Percentiles rank a stretch among this genome's conserved stretches.
Conservation (phyloP, 805 yeast genomes). For the Saccharomycopsis guyanensis region DNA sequence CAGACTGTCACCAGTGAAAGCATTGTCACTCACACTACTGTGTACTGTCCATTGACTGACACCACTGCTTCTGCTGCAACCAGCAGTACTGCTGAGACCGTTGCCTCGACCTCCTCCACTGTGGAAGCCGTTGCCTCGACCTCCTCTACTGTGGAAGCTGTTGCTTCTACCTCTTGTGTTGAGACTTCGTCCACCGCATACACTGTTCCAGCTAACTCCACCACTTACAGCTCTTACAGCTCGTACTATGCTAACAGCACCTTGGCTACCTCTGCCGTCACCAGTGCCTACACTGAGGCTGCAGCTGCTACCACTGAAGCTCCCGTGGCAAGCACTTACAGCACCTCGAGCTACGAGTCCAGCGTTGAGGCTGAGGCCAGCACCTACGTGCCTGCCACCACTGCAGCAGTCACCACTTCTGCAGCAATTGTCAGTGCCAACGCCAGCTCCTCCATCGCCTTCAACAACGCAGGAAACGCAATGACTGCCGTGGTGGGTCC, state of each 20-base stretch:
- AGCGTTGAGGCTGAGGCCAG: too few relatives aligned
- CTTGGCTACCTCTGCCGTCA: background rate
- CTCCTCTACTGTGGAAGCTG: background rate
- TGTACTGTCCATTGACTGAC: constrained; percentile 20
- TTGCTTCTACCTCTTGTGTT: background rate
- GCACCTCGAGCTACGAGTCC: too few relatives aligned
- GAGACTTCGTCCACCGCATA: background rate
- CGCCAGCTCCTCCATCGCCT: background rate
- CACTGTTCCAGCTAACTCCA: constrained; percentile 1
- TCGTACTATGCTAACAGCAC: background rate
- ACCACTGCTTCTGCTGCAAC: background rate
- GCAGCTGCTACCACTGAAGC: too few relatives aligned
- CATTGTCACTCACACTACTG: constrained; percentile 19
- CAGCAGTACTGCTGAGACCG: too few relatives aligned
- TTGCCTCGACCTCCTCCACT: background rate
- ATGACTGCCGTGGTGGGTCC: background rate
- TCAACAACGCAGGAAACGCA: background rate
- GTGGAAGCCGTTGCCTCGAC: constrained; percentile 1
- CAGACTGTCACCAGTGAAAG: constrained; percentile 15
- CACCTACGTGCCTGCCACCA: too few relatives aligned
- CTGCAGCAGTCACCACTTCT: background rate
- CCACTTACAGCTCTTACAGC: background rate
- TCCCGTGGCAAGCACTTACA: too few relatives aligned
- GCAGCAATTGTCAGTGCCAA: background rate
- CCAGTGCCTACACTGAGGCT: background rate